Conservation (phyloP, 75 land plant species). For the Sequoia sempervirens region DNA sequence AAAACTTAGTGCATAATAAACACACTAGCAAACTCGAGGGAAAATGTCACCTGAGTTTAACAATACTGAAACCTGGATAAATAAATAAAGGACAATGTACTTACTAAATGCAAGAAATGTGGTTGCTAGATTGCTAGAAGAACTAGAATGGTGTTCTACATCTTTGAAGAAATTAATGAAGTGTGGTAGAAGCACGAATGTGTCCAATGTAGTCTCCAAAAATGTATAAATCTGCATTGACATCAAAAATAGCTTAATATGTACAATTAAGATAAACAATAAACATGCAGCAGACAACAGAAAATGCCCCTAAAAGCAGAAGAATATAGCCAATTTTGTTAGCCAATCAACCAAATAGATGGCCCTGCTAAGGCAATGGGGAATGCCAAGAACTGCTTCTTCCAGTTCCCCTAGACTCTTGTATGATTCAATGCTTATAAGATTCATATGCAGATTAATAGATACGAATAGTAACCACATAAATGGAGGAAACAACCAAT, state of each 20-base stretch:
- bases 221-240: conserved; percentile 69
- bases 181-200: conserved; percentile 50
- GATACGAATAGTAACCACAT: neutral
- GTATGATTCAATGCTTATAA: neutral
- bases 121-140: conserved; percentile 55
- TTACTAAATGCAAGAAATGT: conserved; percentile 80
- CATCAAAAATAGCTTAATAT: conserved; percentile 4
- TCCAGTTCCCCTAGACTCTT: neutral
- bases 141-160: conserved; percentile 24
- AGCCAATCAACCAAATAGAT: neutral
- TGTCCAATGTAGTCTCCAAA: conserved; percentile 60
- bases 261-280: neutral
- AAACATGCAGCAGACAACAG: neutral
- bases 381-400: neutral
- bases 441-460: neutral
- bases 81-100: neutral
- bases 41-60: neutral
- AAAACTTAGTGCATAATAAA: conserved; percentile 1
- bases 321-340: neutral
- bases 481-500: neutral
- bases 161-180: conserved; percentile 59
- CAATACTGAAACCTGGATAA: neutral
- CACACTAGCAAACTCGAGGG: neutral
- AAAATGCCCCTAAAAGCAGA: neutral
- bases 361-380: neutral